phyloP scores from a whole-genome alignment of 2,329 filamentous ascomycete species.

The Eutypella sp. region DNA sequence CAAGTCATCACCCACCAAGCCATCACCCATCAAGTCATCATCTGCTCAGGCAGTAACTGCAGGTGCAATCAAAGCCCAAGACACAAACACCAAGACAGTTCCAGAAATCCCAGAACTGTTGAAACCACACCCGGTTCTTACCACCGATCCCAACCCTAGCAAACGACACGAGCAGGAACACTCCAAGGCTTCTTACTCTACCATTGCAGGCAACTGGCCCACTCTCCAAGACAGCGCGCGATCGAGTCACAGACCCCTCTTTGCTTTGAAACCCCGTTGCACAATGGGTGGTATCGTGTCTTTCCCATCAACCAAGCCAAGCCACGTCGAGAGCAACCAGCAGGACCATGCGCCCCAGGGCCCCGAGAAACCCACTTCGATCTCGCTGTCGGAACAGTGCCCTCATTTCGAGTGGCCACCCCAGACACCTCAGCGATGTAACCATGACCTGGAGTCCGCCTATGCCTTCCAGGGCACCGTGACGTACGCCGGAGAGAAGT shows the following conservation, averaged over 20 bases:
- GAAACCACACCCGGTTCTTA: background rate
- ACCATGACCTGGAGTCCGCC: conserved; percentile 1
- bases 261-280: no score
- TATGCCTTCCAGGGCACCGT: background rate
- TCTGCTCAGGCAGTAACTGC: background rate
- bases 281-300: no score
- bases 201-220: background rate
- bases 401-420: conserved; percentile 1
- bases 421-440: background rate
- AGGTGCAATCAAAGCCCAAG: background rate
- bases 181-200: background rate
- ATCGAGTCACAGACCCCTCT: background rate
- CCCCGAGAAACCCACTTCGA: background rate
- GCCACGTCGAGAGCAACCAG: background rate
- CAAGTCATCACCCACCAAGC: no score
- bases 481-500: conserved; percentile 2
- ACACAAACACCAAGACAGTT: background rate
- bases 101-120: background rate
- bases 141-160: background rate
- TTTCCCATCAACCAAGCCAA: background rate
- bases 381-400: background rate
- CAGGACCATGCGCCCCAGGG: no score
- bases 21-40: background rate
- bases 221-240: background rate
- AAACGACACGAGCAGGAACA: background rate